Base-by-base conservation (phyloP, 257 asterid genomes). In the Jacaranda copaia region DNA sequence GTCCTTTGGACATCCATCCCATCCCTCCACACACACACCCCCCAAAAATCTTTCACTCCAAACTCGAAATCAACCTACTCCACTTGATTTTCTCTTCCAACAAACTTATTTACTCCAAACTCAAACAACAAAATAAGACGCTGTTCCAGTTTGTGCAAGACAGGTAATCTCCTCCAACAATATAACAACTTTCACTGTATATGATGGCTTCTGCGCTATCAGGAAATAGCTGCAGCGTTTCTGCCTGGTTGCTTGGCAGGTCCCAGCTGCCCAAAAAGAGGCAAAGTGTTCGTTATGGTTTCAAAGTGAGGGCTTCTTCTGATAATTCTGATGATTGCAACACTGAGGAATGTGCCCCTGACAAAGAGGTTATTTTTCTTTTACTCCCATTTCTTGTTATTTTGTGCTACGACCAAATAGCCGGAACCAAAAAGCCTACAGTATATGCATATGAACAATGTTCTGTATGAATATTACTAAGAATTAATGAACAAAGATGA, bases 281-380 rank as follows among this genome's bases (percentile, higher is more conserved):
- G 80, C 88, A 43, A 18, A 77, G 20, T 73, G 56, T 79, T 60
- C 74, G 81, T 3, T 68, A 76, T 46, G 20, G 62, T 4, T 18
- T 87, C 71, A 84, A 74, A 76, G 62, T 81, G 43, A 80, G 84
- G 77, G 90, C 87, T 81, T 73, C 94, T 79, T 56, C 92, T 4
- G 91, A 87, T 15, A 92, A 86, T 67, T 10, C 87, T 0, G 94
- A 84, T 4, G 91, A 92, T 15, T 93, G 99, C 86, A 93, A 93
- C 68, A 70, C 81, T 20, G 99, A 95, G 77, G 98, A 95, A 86
- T 93, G 98, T 76, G 99, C 97, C 18, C 98, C 97, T 1, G 97
- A 95, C 40, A 95, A 95, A 83, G 99, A 95, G 99, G 99, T 94
- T 15, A 15, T n/a, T 45, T 43, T 8, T 48, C 69, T 25, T 25